Base-by-base conservation (phyloP, 768 basidiomycete species). In the Coprinopsis strossmayeri region DNA sequence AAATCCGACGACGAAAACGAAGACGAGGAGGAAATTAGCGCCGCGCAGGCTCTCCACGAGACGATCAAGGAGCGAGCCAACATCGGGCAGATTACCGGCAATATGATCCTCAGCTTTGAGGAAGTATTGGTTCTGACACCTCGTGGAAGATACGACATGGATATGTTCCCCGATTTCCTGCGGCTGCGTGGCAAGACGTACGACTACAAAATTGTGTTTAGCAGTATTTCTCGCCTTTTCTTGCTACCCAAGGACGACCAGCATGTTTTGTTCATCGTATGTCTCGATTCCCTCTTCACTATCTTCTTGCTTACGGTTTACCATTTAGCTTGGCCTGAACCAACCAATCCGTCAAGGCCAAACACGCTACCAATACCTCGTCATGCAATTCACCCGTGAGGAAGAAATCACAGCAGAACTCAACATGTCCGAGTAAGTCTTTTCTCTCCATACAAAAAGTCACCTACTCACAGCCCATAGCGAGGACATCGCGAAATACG, bases 131-230 rank as follows among this genome's bases (percentile, higher is more conserved):
- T 98, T 3, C 74, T 93, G 38, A 98, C 96, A 0, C 96, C 96
- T 51, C 84, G 95, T 74, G 94, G 95, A 46, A 84, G 92, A 47
- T 96, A 94, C 65, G 94, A 97, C 59, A 86, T 99, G 69, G 96
- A 98, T 69, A 92, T 99, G 87, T 97, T 91, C 74, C 83, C 83
- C 21, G 89, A 90, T 46, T 98, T 93, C 71, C 65, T 99, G 61
- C 84, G 96, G 35, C 69, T 98, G 26, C 86, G 93, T n/a, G 96
- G 96, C 45, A 96, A 97, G 69, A 97, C 94, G 1, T 98, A 98
- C 67, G 96, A 99, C 66, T 99, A 99, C 77, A 93, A 97, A 68
- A 91, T 99, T 50, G 74, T 90, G 20, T 96, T 94, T 67, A 76
- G 79, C 30, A 87, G 86, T 53, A 91, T 99, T 56, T 83, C 88